Base-by-base conservation (phyloP, 441 rosid species). In the Arabidopsis hybrid region DNA sequence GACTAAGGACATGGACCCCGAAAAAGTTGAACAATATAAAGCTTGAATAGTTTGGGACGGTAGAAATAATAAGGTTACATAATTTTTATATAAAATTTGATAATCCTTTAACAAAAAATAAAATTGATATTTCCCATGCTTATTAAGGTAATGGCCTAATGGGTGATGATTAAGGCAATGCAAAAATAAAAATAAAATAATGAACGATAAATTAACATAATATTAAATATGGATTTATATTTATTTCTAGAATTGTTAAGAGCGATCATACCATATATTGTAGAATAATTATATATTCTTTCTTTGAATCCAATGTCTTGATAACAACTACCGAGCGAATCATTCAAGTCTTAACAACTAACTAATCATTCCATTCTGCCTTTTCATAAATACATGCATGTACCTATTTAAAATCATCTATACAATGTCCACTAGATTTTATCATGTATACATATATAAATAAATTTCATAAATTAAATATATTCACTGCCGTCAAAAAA, bases 341-440 rank as follows among this genome's bases (percentile, higher is more conserved):
- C 69, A 60, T 61, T 45, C 58, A 60, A 43, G 69, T 62, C 72
- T 42, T 43, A 68, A 45, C 74, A 61, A 69, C 71, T 36, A 63
- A 76, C 71, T 46, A 57, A 76, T 47, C 57, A 64, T 17, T 13
- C 64, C 34, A 35, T 14, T 66, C 38, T 49, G 50, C 46, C 46
- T 62, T 60, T 68, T 9, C 42, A 43, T 59, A 26, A 46, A 26
- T 26, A 26, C n/a, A 68, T 61, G 26, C 70, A 53, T 75, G 79
- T 62, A 68, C 40, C 57, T 53, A 60, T 47, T 38, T 12, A 42
- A 35, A 52, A 52, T 43, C 50, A 67, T 61, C 8, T 38, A 72
- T 31, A 59, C 55, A 67, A 17, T 39, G 59, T 45, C 65, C 69
- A 35, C 58, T 61, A 29, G 43, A 46, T 17, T 57, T 67, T 21